phyloP scores from a whole-genome alignment of 2,329 filamentous ascomycete species.

The Colletotrichum spaethianum region DNA sequence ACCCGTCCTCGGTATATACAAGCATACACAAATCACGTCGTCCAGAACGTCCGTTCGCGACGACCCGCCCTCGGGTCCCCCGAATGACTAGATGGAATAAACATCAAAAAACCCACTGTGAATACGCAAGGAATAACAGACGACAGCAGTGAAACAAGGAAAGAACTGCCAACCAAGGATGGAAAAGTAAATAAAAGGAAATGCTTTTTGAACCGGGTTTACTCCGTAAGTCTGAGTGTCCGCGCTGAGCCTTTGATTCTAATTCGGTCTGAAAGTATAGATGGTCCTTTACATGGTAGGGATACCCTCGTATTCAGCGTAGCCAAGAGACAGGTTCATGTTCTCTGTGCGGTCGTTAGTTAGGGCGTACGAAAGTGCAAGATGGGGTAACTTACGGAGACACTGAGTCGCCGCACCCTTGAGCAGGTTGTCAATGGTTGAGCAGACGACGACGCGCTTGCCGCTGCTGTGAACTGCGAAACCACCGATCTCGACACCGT shows the following conservation, averaged over 20 bases:
- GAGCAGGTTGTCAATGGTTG: constrained; percentile 92
- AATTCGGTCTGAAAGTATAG: constrained; percentile 15
- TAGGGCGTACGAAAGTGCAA: neutral
- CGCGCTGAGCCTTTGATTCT: constrained; percentile 39
- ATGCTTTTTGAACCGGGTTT: constrained; percentile 41
- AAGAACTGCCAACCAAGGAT: neutral
- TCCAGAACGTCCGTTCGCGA: constrained; percentile 2
- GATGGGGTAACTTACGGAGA: constrained; percentile 75
- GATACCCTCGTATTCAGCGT: constrained; percentile 90
- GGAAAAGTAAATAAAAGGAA: neutral
- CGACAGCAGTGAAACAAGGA: neutral
- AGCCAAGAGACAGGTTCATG: constrained; percentile 93
- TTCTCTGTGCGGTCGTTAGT: constrained; percentile 72
- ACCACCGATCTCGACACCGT: constrained; percentile 93
- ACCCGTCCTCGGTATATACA: constrained; percentile 38
- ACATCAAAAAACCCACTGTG: neutral
- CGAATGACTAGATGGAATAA: neutral
- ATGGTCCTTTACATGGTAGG: constrained; percentile 63
- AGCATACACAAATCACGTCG: constrained; percentile 24
- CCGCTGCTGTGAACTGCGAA: constrained; percentile 94
- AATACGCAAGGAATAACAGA: neutral
- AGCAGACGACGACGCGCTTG: constrained; percentile 93
- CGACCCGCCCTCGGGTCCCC: constrained; percentile 1
- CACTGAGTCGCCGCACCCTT: constrained; percentile 96
- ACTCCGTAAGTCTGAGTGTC: constrained; percentile 40